phyloP scores from a whole-genome alignment of 768 basidiomycete species.

The Cystofilobasidium macerans region DNA sequence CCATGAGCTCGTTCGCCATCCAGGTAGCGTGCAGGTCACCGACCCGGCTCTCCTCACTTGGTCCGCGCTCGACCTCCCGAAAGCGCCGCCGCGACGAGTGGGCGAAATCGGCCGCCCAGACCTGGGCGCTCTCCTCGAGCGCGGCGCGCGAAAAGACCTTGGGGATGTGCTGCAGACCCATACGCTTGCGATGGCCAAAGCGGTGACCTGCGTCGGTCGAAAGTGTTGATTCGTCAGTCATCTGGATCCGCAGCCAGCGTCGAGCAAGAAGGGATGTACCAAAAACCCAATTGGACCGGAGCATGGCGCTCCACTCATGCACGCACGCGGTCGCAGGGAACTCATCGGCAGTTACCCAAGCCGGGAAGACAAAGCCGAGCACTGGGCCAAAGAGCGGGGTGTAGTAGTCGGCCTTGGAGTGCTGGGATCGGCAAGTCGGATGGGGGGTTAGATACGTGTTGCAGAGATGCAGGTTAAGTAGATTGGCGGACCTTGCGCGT shows the following conservation, averaged over 20 bases:
- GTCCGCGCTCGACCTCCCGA: slow-evolving; percentile 13
- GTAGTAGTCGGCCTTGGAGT: slow-evolving; percentile 14
- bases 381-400: slow-evolving; percentile 18
- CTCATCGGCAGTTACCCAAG: slow-evolving; percentile 4
- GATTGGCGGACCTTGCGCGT: background rate
- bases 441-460: background rate
- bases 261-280: slow-evolving; percentile 2
- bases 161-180: slow-evolving; percentile 16
- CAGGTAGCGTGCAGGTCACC: slow-evolving; percentile 23
- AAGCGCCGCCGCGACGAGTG: slow-evolving; percentile 14
- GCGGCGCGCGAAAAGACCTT: slow-evolving; percentile 14
- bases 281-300: slow-evolving; percentile 11
- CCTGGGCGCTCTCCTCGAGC: slow-evolving; percentile 10
- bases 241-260: background rate
- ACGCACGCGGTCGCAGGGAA: slow-evolving; percentile 14
- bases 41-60: background rate
- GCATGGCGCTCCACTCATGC: slow-evolving; percentile 17
- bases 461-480: background rate
- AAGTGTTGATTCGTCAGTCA: background rate
- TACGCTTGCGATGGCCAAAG: slow-evolving; percentile 13
- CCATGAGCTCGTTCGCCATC: slow-evolving; percentile 9
- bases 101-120: slow-evolving; percentile 20
- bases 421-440: background rate
- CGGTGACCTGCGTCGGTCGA: slow-evolving; percentile 6
- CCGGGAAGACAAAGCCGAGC: slow-evolving; percentile 11